phyloP scores from a whole-genome alignment of 2,329 filamentous ascomycete genomes.

The Sporothrix variecibatus region DNA sequence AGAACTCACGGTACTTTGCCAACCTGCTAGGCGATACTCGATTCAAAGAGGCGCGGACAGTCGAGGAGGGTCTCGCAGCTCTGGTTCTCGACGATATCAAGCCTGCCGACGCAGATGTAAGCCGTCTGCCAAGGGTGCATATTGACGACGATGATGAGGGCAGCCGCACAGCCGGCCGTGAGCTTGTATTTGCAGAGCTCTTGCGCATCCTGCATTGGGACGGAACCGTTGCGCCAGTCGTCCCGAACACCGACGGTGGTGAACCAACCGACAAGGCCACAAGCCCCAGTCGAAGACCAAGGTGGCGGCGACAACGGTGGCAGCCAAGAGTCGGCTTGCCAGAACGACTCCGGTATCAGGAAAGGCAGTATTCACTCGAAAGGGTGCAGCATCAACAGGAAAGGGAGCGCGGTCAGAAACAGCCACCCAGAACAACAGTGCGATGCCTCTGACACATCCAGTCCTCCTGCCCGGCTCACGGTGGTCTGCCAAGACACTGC shows the following conservation, averaged over 20 bases:
- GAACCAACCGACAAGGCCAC: neutral
- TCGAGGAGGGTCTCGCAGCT: conserved; percentile 53
- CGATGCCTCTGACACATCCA: neutral
- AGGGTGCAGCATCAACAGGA: neutral
- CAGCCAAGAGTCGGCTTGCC: neutral
- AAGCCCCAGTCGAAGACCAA: neutral
- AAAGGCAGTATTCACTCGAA: neutral
- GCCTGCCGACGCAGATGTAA: conserved; percentile 48
- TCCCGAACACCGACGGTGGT: neutral
- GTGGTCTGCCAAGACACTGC: conserved; percentile 41
- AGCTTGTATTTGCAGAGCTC: conserved; percentile 66
- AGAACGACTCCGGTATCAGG: neutral
- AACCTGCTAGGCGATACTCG: conserved; percentile 64
- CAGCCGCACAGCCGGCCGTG: conserved; percentile 60
- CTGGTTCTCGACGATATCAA: conserved; percentile 51
- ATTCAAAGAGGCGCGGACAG: conserved; percentile 62
- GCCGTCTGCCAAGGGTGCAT: conserved; percentile 62
- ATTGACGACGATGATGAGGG: conserved; percentile 71
- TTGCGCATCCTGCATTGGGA: conserved; percentile 64
- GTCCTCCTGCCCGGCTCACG: conserved; percentile 15
- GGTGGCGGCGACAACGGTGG: neutral
- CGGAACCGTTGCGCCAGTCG: conserved; percentile 35
- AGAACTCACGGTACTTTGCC: conserved; percentile 69
- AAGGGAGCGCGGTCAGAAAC: neutral
- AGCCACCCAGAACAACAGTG: neutral